phyloP scores from a whole-genome alignment of 2,329 filamentous ascomycete species.

The Colletotrichum sp. region DNA sequence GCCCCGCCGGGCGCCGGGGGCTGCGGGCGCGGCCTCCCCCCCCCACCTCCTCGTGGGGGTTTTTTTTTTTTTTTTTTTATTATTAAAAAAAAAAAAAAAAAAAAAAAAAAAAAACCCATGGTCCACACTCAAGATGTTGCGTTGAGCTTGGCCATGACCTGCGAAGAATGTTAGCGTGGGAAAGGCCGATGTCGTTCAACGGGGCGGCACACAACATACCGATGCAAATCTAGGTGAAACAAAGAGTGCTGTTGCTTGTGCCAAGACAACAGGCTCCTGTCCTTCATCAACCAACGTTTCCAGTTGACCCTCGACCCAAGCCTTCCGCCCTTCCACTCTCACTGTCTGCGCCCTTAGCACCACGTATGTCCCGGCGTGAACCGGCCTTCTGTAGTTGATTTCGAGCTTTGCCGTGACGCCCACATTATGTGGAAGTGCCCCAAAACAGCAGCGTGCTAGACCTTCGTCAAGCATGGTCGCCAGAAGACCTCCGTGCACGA shows the following conservation, averaged over 20 bases:
- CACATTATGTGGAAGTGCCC: conserved; percentile 83
- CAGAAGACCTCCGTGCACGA: conserved; percentile 88
- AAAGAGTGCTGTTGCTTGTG: conserved; percentile 86
- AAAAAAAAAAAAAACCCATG: background rate
- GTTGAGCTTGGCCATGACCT: conserved; percentile 35
- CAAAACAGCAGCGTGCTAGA: conserved; percentile 86
- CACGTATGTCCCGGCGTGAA: conserved; percentile 75
- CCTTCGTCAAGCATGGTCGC: conserved; percentile 95
- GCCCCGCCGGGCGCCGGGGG: too few relatives aligned
- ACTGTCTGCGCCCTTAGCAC: conserved; percentile 81
- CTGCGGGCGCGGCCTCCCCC: too few relatives aligned
- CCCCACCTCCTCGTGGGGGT: too few relatives aligned
- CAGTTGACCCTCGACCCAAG: conserved; percentile 88
- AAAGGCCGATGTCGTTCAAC: background rate
- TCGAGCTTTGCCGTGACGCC: conserved; percentile 87
- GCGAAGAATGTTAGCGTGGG: background rate
- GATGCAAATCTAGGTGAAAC: conserved; percentile 85
- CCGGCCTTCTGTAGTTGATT: conserved; percentile 82
- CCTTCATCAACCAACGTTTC: conserved; percentile 73
- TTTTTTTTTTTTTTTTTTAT: too few relatives aligned
- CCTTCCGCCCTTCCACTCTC: conserved; percentile 90
- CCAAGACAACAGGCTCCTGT: conserved; percentile 70
- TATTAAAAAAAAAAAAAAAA: too few relatives aligned
- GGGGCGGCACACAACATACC: conserved; percentile 51
- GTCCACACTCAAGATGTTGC: background rate